Conservation (phyloP, 2,329 filamentous ascomycete species). For the Apiospora saccharicola region DNA sequence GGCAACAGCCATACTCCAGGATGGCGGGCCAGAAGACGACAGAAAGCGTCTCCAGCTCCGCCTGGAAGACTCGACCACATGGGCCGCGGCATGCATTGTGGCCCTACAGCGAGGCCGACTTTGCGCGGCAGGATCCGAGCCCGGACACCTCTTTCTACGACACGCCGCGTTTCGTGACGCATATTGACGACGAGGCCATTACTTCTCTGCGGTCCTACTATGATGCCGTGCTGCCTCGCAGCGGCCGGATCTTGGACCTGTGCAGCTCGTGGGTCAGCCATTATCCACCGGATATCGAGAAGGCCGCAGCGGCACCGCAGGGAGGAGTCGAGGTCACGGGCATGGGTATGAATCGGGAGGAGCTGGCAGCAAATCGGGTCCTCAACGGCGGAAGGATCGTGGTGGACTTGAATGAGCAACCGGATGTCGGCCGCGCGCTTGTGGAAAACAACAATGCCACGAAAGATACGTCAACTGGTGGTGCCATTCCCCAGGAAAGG, state of each 20-base stretch:
- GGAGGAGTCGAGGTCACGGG: constrained; percentile 20
- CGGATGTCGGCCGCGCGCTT: constrained; percentile 17
- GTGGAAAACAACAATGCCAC: background rate
- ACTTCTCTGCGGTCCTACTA: constrained; percentile 21
- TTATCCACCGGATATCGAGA: constrained; percentile 20
- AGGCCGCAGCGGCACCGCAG: background rate
- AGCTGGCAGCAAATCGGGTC: constrained; percentile 25
- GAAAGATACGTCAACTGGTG: background rate
- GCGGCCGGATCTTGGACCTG: constrained; percentile 23
- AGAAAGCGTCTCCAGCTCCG: background rate
- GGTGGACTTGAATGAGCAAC: constrained; percentile 24
- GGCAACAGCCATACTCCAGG: background rate
- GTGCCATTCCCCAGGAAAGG: background rate
- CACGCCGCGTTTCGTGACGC: constrained; percentile 25
- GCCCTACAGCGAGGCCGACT: constrained; percentile 25
- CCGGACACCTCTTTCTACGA: constrained; percentile 16
- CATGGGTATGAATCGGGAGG: constrained; percentile 25
- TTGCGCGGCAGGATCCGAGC: constrained; percentile 16
- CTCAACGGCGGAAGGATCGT: constrained; percentile 19
- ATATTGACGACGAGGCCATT: constrained; percentile 26
- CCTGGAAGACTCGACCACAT: constrained; percentile 18
- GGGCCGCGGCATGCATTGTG: constrained; percentile 21
- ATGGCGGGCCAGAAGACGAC: background rate
- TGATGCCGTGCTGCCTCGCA: constrained; percentile 22
- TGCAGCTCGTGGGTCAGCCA: constrained; percentile 27